Evolutionary conservation across 2,329 filamentous ascomycete genomes (phyloP), one percentile per base, ranked within the genome.

Genomic region (Fusarium nisikadoi): DNA sequence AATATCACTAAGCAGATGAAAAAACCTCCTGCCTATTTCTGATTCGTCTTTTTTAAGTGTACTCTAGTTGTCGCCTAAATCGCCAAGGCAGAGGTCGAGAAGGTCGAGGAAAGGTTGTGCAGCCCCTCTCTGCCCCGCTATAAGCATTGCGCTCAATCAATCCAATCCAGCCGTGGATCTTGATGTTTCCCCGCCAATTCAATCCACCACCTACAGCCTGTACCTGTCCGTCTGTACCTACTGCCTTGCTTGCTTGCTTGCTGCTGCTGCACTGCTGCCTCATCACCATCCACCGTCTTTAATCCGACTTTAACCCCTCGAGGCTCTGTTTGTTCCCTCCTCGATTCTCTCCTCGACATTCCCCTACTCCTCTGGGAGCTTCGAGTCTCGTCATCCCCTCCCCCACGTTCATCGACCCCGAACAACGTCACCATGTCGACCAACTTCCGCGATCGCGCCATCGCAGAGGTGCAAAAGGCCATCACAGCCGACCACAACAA

Each of bases 391-490:
- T 38, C 33, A 38, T 57, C 53, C 67, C 61, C 60, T 61, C 68
- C 68, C 67, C 64, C 73, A 54, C 75, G 62, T 64, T 62, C 65
- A 61, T 60, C 54, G 56, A 63, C 55, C 47, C 52, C 57, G 42
- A 36, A 35, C 46, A 64, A 67, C 68, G 70, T 79, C 84, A 86
- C 79, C 78, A 98, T 98, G 95, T 97, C 94, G 72, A 97, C 94
- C 82, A 96, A 99, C 85, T 99, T 98, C 82, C 91, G 98, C 79
- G 95, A 95, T 79, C 94, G 95, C 78, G 96, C 96, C 78, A 98
- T 98, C 86, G 94, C 97, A 80, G 92, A 93, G 83, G 95, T 99
- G 79, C 97, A 97, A 84, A 97, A 97, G 84, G 96, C 96, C 76
- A 98, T 99, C 85, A 95, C 97, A 81, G 91, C 93, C 77, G 96